phyloP scores from a whole-genome alignment of 106 monocot genomes.

The Acorus gramineus region DNA sequence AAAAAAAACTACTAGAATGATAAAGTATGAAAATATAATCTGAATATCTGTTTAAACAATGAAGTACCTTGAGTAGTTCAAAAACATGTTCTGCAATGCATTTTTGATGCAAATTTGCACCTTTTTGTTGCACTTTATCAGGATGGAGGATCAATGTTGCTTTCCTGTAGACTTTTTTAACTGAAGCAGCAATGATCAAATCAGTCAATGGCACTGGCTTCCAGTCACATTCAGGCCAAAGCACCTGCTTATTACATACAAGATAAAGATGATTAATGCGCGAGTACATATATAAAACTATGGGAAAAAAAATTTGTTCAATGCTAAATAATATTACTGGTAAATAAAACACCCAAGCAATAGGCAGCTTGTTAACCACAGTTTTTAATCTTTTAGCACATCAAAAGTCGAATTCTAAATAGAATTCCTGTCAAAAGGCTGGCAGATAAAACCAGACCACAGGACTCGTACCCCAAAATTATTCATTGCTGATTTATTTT shows the following conservation, averaged over 20 bases:
- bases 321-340: too few relatives aligned
- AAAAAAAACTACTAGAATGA: not conserved
- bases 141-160: slow-evolving; percentile 92
- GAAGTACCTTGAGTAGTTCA: slow-evolving; percentile 87
- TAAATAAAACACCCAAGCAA: too few relatives aligned
- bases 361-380: too few relatives aligned
- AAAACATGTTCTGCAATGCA: slow-evolving; percentile 93
- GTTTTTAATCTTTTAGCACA: too few relatives aligned
- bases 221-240: slow-evolving; percentile 97
- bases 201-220: slow-evolving; percentile 87
- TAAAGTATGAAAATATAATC: not conserved
- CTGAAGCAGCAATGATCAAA: slow-evolving; percentile 58
- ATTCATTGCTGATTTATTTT: too few relatives aligned
- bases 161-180: slow-evolving; percentile 89
- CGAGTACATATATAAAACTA: too few relatives aligned
- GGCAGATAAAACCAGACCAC: too few relatives aligned
- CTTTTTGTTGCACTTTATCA: slow-evolving; percentile 89
- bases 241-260: slow-evolving; percentile 39
- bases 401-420: too few relatives aligned
- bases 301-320: too few relatives aligned
- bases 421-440: too few relatives aligned
- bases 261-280: not conserved
- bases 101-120: slow-evolving; percentile 84
- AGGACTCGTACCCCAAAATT: too few relatives aligned
- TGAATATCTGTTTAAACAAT: not conserved